Evolutionary conservation across 768 basidiomycete genomes (phyloP), one percentile per base, ranked within the genome.

Genomic region (Lanmaoa pseudosensibilis): DNA sequence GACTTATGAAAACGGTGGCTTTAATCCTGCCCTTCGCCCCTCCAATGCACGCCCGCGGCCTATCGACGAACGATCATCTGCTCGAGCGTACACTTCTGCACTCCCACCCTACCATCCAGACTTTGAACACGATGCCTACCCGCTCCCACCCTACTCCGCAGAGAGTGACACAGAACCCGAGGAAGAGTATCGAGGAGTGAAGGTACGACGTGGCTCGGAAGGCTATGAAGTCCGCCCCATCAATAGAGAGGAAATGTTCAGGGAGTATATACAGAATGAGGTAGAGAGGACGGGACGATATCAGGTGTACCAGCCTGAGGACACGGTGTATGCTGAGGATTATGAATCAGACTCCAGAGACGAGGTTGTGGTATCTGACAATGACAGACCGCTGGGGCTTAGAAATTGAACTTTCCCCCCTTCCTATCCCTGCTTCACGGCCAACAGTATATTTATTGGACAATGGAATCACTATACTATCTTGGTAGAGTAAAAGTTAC

Each of bases 31-130:
- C 37, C 83, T 96, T 11, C 77, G 75, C 38, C 86, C 93, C 0
- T 85, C 83, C 38, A 88, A 84, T 59, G 63, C 77, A 18, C 71
- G 66, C 39, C 62, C 69, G 33, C 77, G 77, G 25, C 52, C 69
- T 46, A 57, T 57, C 34, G 66, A 43, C 54, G 69, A 51, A 65
- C 63, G 44, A 33, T 61, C 49, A 50, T 64, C 55, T 38, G 50
- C 54, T 27, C 65, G 70, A 34, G 78, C 77, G 15, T 70, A 74
- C 23, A 65, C 70, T 7, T 82, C 83, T 18, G 65, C 78, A 12
- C 75, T 88, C 1, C 89, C 90, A 21, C 89, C 89, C 2, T 91
- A 90, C 63, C 90, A 91, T 71, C 86, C 88, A 4, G 85, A 90
- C 66, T 88, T 87, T 61, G 68, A 76, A 46, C 67, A 73, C 56